Evolutionary conservation across 352 stramenopile species (phyloP).

Genomic region (Globisporangium solare): DNA sequence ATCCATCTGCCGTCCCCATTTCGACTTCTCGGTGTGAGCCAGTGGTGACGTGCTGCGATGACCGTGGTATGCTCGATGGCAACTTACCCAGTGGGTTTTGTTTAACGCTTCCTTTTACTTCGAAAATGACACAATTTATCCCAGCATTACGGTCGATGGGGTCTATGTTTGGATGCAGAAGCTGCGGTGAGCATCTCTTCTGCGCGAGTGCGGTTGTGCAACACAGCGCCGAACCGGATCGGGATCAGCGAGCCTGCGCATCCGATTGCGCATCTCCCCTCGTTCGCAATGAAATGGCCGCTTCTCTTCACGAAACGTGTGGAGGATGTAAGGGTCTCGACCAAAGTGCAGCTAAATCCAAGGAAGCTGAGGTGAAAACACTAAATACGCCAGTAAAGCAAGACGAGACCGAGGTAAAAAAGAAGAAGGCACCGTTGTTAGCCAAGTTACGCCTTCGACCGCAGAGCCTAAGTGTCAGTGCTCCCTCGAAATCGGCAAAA

Average conservation of each 20-base stretch:
- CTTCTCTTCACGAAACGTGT: background rate
- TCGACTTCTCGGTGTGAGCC: slow-evolving; percentile 3
- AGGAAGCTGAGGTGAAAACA: background rate
- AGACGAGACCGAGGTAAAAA: slow-evolving; percentile 1
- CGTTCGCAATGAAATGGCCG: background rate
- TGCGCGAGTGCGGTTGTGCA: slow-evolving; percentile 56
- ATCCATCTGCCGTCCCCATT: slow-evolving; percentile 19
- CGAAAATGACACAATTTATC: slow-evolving; percentile 41
- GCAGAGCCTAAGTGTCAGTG: slow-evolving; percentile 26
- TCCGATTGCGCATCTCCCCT: background rate
- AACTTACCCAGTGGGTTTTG: slow-evolving; percentile 50
- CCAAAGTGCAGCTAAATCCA: background rate
- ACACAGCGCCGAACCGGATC: slow-evolving; percentile 6
- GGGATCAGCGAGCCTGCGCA: background rate
- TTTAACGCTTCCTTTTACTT: slow-evolving; percentile 31
- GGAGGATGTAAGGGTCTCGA: background rate
- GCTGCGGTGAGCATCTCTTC: slow-evolving; percentile 57
- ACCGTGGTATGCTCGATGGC: slow-evolving; percentile 57
- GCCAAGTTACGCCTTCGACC: slow-evolving; percentile 51
- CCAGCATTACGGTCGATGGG: slow-evolving; percentile 69
- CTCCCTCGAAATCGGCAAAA: slow-evolving; percentile 10
- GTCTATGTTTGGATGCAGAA: slow-evolving; percentile 56
- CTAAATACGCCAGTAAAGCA: slow-evolving; percentile 1
- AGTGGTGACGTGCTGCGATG: slow-evolving; percentile 26
- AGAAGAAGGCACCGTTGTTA: slow-evolving; percentile 40